These are phyloP conservation scores for Diospyros kaki DNA, from an alignment of 148 eudicot species.

Conservation along the genomic window DNA sequence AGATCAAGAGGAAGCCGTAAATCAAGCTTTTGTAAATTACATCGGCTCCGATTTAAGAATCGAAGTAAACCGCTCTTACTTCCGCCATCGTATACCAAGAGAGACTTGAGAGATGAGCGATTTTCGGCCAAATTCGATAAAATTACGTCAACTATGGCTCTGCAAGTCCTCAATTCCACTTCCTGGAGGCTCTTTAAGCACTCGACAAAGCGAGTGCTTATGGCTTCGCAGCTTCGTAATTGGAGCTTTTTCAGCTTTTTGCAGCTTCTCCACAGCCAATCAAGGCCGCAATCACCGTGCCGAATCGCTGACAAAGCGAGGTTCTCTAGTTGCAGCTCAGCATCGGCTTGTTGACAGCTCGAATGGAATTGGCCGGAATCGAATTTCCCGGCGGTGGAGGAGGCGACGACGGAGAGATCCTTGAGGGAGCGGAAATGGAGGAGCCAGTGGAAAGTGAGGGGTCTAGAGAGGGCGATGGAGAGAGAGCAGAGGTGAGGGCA, in stretches of 20 bases:
- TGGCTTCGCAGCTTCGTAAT: constrained; percentile 48
- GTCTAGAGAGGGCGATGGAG: constrained; percentile 43
- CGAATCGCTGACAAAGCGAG: constrained; percentile 36
- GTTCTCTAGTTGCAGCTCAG: constrained; percentile 26
- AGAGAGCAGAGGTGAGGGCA: constrained; percentile 36
- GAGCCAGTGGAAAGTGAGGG: constrained; percentile 40
- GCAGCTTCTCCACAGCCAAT: constrained; percentile 52
- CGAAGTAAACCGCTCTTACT: constrained; percentile 45
- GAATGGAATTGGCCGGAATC: neutral
- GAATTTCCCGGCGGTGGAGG: neutral
- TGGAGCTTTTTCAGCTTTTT: constrained; percentile 32
- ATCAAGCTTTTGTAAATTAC: constrained; percentile 33
- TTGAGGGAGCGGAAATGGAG: constrained; percentile 22
- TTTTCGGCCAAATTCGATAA: constrained; percentile 35
- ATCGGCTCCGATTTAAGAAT: constrained; percentile 35
- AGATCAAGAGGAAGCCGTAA: constrained; percentile 69
- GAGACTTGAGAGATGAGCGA: constrained; percentile 24
- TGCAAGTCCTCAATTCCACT: constrained; percentile 50
- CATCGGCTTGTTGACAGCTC: neutral
- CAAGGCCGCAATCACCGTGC: constrained; percentile 32
- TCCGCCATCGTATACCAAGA: constrained; percentile 63
- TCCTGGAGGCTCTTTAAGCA: constrained; percentile 30
- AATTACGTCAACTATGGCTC: constrained; percentile 35
- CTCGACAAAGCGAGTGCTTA: constrained; percentile 39
- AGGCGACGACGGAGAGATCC: constrained; percentile 23